Conservation (phyloP, 495 filamentous ascomycete species). For the Antarctomyces pellizariae region DNA sequence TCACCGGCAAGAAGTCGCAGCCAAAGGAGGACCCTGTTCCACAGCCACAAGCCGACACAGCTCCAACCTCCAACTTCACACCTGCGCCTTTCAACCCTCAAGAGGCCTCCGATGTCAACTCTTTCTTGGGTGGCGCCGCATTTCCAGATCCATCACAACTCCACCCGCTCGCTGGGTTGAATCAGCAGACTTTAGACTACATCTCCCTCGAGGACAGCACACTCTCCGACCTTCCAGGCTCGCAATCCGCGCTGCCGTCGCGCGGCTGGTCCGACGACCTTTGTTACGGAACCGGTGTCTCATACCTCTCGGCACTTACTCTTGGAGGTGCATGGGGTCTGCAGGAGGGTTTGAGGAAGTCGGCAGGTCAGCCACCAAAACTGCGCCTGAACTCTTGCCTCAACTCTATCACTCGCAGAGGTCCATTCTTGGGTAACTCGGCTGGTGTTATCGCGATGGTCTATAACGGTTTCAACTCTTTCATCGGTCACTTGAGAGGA, state of each 20-base stretch:
- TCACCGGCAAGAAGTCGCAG: constrained; percentile 57
- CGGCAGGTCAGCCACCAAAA: constrained; percentile 56
- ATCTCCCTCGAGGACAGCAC: constrained; percentile 77
- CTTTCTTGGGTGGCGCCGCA: constrained; percentile 47
- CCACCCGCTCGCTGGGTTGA: constrained; percentile 84
- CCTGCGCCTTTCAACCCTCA: constrained; percentile 41
- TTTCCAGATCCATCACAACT: constrained; percentile 66
- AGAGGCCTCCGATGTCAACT: constrained; percentile 51
- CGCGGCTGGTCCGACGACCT: constrained; percentile 95
- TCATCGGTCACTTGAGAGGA: constrained; percentile 60
- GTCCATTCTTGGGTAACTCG: constrained; percentile 90
- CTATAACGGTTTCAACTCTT: constrained; percentile 88
- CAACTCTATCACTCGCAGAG: constrained; percentile 76
- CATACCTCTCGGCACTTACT: constrained; percentile 70
- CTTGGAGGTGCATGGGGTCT: constrained; percentile 81
- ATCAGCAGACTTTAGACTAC: constrained; percentile 83
- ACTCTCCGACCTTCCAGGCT: constrained; percentile 71
- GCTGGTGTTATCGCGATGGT: constrained; percentile 87
- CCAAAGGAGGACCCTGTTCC: constrained; percentile 10
- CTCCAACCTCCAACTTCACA: constrained; percentile 24
- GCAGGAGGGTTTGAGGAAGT: constrained; percentile 61
- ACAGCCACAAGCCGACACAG: constrained; percentile 10
- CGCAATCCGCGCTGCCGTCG: constrained; percentile 67
- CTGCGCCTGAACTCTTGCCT: constrained; percentile 79
- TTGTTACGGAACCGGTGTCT: constrained; percentile 88